These are phyloP conservation scores for Fraxinus xanthoxyloides DNA, from an alignment of 305 asterid genomes.

Conservation along the genomic window DNA sequence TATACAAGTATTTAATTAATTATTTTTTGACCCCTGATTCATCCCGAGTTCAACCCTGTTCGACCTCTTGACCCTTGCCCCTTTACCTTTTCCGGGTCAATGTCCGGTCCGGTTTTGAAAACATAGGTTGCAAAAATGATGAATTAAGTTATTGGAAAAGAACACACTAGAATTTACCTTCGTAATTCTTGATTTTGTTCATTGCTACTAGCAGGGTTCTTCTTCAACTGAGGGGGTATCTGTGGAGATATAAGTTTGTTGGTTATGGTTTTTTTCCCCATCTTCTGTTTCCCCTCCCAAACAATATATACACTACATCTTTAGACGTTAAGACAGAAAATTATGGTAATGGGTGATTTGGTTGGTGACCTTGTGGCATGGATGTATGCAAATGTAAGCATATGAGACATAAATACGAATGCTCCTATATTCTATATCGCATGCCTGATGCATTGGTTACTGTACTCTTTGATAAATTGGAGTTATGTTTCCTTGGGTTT, in stretches of 20 bases:
- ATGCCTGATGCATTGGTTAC: background rate
- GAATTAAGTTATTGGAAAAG: conserved; percentile 11
- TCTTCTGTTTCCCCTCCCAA: background rate
- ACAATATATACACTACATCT: background rate
- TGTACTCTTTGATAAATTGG: background rate
- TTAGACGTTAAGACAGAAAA: background rate
- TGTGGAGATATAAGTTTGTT: background rate
- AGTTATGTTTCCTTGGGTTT: background rate
- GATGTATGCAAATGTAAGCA: background rate
- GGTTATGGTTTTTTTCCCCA: background rate
- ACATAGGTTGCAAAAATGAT: background rate
- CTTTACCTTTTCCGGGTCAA: background rate
- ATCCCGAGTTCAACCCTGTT: background rate
- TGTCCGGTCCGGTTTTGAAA: background rate
- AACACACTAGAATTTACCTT: background rate
- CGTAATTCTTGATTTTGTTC: background rate
- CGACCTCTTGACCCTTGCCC: background rate
- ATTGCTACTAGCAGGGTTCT: background rate
- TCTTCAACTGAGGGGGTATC: background rate
- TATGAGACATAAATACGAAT: background rate
- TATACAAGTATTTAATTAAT: background rate
- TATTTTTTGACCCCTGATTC: background rate
- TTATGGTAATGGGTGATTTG: background rate
- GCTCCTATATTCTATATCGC: background rate
- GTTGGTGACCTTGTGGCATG: background rate